These are phyloP conservation scores for Pseudovirgaria hyperparasitica DNA, from an alignment of 2,329 filamentous ascomycete species.

Conservation along the genomic window DNA sequence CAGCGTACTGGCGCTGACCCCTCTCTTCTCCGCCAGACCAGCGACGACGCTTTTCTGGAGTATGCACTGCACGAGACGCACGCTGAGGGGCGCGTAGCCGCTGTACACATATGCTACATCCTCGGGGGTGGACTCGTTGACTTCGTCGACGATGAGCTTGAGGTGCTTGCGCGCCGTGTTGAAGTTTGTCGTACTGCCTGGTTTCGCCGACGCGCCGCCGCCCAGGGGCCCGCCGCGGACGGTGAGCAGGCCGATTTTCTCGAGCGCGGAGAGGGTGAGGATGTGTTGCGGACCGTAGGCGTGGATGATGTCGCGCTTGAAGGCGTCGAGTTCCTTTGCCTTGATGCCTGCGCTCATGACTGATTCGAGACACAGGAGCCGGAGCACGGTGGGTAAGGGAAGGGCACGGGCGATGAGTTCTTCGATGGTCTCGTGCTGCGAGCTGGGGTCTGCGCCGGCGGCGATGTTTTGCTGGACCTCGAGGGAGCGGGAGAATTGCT, in stretches of 20 bases:
- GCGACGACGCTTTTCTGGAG: constrained; percentile 76
- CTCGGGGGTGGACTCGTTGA: constrained; percentile 86
- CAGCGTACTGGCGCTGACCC: constrained; percentile 30
- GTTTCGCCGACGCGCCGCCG: constrained; percentile 26
- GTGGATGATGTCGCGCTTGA: constrained; percentile 76
- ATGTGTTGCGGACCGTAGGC: constrained; percentile 94
- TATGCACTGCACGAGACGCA: constrained; percentile 83
- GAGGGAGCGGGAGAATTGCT: constrained; percentile 74
- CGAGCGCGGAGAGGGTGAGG: constrained; percentile 74
- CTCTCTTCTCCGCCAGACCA: constrained; percentile 42
- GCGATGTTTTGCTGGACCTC: constrained; percentile 95
- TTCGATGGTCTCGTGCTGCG: constrained; percentile 81
- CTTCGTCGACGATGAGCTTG: constrained; percentile 85
- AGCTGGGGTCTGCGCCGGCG: constrained; percentile 75
- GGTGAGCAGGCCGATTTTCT: constrained; percentile 78
- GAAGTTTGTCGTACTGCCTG: constrained; percentile 60
- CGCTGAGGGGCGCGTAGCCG: constrained; percentile 85
- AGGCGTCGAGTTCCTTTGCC: constrained; percentile 75
- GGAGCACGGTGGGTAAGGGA: constrained; percentile 67
- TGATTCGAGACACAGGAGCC: constrained; percentile 82
- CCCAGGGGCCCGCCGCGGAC: constrained; percentile 32
- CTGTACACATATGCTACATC: constrained; percentile 98
- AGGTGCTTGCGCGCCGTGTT: constrained; percentile 75
- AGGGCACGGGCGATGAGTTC: constrained; percentile 86
- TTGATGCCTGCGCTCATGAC: constrained; percentile 82